Evolutionary conservation across 2,329 filamentous ascomycete species (phyloP).

Genomic region (Mariannaea sp.): DNA sequence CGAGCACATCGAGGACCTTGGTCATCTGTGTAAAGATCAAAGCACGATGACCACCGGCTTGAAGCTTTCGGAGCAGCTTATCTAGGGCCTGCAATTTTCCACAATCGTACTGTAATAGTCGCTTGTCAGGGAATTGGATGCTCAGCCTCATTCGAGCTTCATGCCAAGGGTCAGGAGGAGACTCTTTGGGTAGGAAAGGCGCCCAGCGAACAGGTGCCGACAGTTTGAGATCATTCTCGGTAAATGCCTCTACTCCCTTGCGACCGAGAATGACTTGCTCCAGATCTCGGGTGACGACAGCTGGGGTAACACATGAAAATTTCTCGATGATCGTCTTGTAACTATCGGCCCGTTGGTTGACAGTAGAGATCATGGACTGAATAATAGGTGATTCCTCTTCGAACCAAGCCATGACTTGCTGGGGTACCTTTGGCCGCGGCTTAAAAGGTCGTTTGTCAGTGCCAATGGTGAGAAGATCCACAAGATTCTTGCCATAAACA

Average conservation of each 20-base stretch:
- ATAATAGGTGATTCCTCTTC: constrained; percentile 70
- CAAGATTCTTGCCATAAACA: constrained; percentile 78
- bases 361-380: constrained; percentile 70
- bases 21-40: constrained; percentile 99
- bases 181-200: constrained; percentile 60
- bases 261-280: constrained; percentile 69
- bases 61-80: constrained; percentile 80
- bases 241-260: constrained; percentile 61
- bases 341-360: constrained; percentile 72
- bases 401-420: constrained; percentile 74
- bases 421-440: constrained; percentile 63
- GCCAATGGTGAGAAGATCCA: constrained; percentile 73
- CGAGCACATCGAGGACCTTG: constrained; percentile 94
- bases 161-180: constrained; percentile 81
- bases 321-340: constrained; percentile 80
- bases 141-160: constrained; percentile 89
- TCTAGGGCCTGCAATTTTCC: constrained; percentile 94
- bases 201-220: constrained; percentile 61
- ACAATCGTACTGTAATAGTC: constrained; percentile 96
- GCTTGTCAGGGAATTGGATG: constrained; percentile 95
- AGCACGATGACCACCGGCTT: constrained; percentile 88
- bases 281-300: constrained; percentile 81
- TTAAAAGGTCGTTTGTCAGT: constrained; percentile 62
- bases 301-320: constrained; percentile 91
- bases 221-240: constrained; percentile 60